Percentiles rank a stretch among this genome's conserved stretches.
Evolutionary conservation across 108 stramenopile species (phyloP).

Genomic region (Bacterosira constricta): DNA sequence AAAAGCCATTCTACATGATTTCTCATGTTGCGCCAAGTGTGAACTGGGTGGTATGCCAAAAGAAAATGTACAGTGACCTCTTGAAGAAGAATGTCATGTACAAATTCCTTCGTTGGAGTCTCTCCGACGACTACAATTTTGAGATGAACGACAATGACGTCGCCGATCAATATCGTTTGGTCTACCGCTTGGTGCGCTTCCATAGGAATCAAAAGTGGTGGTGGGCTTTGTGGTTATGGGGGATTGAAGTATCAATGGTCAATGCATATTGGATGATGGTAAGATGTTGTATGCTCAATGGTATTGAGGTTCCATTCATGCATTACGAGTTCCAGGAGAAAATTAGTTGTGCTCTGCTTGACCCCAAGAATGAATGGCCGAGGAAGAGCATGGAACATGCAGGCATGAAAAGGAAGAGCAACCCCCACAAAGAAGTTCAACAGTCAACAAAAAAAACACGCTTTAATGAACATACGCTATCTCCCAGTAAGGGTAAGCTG

Average conservation of each 20-base stretch:
- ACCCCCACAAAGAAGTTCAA: no score
- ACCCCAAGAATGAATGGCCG: not conserved
- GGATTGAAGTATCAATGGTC: slow-evolving; percentile 5
- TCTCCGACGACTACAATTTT: not conserved
- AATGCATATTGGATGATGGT: no score
- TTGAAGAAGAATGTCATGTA: not conserved
- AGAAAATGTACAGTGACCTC: not conserved
- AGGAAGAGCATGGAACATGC: not conserved
- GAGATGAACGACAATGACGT: slow-evolving; percentile 20
- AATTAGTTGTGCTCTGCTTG: not conserved
- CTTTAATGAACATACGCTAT: no score
- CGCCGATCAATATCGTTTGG: slow-evolving; percentile 6
- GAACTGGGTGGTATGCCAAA: not conserved
- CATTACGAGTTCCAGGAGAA: not conserved
- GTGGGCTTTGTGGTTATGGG: slow-evolving; percentile 27
- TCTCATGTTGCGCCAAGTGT: not conserved
- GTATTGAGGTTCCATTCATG: not conserved
- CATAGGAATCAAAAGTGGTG: slow-evolving; percentile 23
- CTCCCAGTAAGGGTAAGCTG: no score
- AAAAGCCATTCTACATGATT: slow-evolving; percentile 18
- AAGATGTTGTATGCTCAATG: not conserved
- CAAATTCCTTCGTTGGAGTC: slow-evolving; percentile 1
- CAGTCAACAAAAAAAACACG: no score
- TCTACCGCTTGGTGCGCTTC: slow-evolving; percentile 16
- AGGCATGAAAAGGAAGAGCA: no score